Evolutionary conservation across 169 alveolate genomes (phyloP), one percentile per base, ranked within the genome.

Genomic region (Cryptosporidium bovis): DNA sequence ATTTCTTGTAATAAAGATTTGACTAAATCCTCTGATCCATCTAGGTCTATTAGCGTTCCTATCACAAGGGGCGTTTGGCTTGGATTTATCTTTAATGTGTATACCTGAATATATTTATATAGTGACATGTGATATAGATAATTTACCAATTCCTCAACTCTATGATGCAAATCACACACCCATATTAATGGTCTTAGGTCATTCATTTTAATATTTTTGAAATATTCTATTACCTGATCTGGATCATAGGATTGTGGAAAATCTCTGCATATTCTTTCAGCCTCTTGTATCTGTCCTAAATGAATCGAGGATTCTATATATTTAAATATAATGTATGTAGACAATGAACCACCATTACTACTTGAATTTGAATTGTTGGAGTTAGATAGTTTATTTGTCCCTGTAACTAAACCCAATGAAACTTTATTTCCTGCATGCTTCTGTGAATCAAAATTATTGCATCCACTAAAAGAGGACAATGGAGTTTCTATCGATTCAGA

Each of bases 161-260:
- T 97, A 84, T 98, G 99, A 91, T 97, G 99, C 83, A 96, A 95
- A 92, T 99, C 99, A 92, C 99, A 99, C 44, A 99, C 97, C 92
- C 97, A 97, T 51, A 99, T 98, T 66, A 99, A 93, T 7, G 99
- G 99, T 83, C 99, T 96, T 33, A 99, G 99, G 87, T 97, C 99
- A 16, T 96, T 95, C 84, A 99, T 93, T 90, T 96, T 96, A 69
- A 97, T 96, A 51, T 96, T 99, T 94, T 97, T 97, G 91, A 98
- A 93, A 92, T 96, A 96, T 83, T 98, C 99, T 92, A 97, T 97
- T 53, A 98, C 99, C 69, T 96, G 97, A 33, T 93, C 97, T 3
- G 99, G 99, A 62, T 98, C 99, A 90, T 98, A 98, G 46, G 93
- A 95, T 90, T 95, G 97, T 83, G 95, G 87, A 40, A 77, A 95